Conservation (phyloP, 805 yeast genomes). For the Gaillardinia entomophila region DNA sequence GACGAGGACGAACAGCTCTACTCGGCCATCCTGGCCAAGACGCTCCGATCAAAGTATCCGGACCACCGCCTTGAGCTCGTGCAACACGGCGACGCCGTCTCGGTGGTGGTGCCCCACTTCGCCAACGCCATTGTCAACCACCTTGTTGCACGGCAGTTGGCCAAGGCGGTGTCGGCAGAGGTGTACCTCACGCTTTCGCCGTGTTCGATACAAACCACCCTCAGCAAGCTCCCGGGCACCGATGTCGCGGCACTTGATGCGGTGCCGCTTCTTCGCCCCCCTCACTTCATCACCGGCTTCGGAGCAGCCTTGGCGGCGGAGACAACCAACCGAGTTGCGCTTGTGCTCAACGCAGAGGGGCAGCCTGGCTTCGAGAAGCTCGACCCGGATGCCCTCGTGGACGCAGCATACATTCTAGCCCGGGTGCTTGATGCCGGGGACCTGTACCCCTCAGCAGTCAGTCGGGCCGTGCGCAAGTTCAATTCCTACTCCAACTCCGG, state of each 20-base stretch:
- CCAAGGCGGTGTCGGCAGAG: slow-evolving; percentile 1
- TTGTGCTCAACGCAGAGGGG: slow-evolving; percentile 54
- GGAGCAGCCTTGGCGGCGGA: slow-evolving; percentile 40
- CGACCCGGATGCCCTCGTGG: slow-evolving; percentile 37
- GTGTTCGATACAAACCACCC: slow-evolving; percentile 26
- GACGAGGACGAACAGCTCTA: slow-evolving; percentile 50
- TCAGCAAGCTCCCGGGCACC: slow-evolving; percentile 12
- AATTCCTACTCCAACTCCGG: slow-evolving; percentile 20
- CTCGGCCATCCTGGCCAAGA: slow-evolving; percentile 20
- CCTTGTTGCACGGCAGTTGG: slow-evolving; percentile 18
- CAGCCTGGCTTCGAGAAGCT: slow-evolving; percentile 55
- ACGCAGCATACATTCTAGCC: slow-evolving; percentile 9
- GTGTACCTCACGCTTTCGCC: slow-evolving; percentile 32
- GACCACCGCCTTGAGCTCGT: slow-evolving; percentile 17
- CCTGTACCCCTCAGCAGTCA: slow-evolving; percentile 9
- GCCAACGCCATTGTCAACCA: slow-evolving; percentile 30
- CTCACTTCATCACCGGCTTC: slow-evolving; percentile 57
- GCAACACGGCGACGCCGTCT: slow-evolving; percentile 1
- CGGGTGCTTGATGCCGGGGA: slow-evolving; percentile 1
- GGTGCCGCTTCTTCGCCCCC: slow-evolving; percentile 43
- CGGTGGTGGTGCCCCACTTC: slow-evolving; percentile 24
- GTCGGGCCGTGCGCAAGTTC: slow-evolving; percentile 15
- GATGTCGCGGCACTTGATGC: slow-evolving; percentile 2
- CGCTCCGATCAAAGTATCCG: slow-evolving; percentile 16
- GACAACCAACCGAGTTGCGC: slow-evolving; percentile 3